These are phyloP conservation scores for Marasmius sp. DNA, from an alignment of 1,284 basidiomycete genomes.

Conservation along the genomic window DNA sequence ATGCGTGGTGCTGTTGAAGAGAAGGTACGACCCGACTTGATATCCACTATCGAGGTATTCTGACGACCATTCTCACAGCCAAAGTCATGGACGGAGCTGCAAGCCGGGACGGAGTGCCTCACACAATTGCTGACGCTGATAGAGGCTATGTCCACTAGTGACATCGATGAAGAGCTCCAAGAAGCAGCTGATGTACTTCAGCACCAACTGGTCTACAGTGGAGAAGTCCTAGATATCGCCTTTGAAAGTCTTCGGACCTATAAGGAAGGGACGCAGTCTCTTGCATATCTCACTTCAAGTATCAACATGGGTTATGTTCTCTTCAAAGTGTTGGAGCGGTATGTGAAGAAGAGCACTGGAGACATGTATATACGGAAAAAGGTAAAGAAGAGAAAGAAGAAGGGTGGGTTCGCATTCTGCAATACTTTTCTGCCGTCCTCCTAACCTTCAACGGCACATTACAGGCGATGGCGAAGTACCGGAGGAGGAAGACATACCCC, in stretches of 20 bases:
- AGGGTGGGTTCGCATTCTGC: conserved; percentile 35
- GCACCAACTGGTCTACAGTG: conserved; percentile 91
- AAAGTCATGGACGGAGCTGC: conserved; percentile 89
- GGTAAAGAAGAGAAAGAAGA: conserved; percentile 52
- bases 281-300: conserved; percentile 82
- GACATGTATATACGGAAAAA: conserved; percentile 81
- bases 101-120: conserved; percentile 91
- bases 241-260: conserved; percentile 75
- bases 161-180: conserved; percentile 53
- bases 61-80: conserved; percentile 49
- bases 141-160: conserved; percentile 58
- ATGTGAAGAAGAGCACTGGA: conserved; percentile 51
- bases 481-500: conserved; percentile 44
- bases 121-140: conserved; percentile 86
- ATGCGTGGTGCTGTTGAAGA: conserved; percentile 88
- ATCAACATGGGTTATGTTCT: conserved; percentile 82
- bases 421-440: not conserved
- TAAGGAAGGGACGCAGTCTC: conserved; percentile 69
- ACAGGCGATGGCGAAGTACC: conserved; percentile 62
- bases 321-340: conserved; percentile 84
- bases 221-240: conserved; percentile 86
- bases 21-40: conserved; percentile 46
- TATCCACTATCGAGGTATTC: conserved; percentile 8
- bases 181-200: conserved; percentile 82
- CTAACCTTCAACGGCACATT: conserved; percentile 28